Conservation (phyloP, 768 basidiomycete genomes). For the Russula dissimulans region DNA sequence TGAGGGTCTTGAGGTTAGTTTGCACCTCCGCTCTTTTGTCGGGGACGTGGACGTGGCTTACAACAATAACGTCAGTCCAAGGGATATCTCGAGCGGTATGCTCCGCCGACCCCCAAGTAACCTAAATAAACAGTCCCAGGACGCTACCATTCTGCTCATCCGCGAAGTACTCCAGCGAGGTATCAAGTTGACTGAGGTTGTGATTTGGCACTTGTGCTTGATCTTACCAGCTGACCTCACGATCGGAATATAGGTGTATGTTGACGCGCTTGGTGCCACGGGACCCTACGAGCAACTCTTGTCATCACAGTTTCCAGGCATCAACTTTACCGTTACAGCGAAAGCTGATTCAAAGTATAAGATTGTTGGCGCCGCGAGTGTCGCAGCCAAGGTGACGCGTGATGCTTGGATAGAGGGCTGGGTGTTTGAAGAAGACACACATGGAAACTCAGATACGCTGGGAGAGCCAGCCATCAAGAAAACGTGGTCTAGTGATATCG, state of each 20-base stretch:
- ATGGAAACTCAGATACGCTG: constrained; percentile 1
- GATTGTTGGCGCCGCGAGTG: constrained; percentile 93
- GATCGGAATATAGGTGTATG: constrained; percentile 55
- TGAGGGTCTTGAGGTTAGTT: constrained; percentile 40
- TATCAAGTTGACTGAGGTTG: constrained; percentile 69
- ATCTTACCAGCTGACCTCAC: not conserved
- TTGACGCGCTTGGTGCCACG: constrained; percentile 89
- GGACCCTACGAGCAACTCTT: constrained; percentile 80
- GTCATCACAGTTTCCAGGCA: constrained; percentile 69
- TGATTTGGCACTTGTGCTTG: constrained; percentile 7
- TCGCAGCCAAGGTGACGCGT: constrained; percentile 96
- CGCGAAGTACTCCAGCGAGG: constrained; percentile 75
- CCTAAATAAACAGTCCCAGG: constrained; percentile 79
- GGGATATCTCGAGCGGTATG: constrained; percentile 90
- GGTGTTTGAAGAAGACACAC: constrained; percentile 57
- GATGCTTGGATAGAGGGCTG: constrained; percentile 86
- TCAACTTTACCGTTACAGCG: constrained; percentile 78
- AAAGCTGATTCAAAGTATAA: constrained; percentile 97
- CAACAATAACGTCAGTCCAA: constrained; percentile 48
- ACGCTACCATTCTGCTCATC: constrained; percentile 86
- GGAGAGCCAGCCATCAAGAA: constrained; percentile 5
- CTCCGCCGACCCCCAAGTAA: constrained; percentile 74
- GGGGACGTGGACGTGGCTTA: not conserved
- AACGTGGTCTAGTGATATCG: constrained; percentile 36
- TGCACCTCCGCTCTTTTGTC: not conserved